These are phyloP conservation scores for Sporothrix phasma DNA, from an alignment of 2,329 filamentous ascomycete species.

Conservation along the genomic window DNA sequence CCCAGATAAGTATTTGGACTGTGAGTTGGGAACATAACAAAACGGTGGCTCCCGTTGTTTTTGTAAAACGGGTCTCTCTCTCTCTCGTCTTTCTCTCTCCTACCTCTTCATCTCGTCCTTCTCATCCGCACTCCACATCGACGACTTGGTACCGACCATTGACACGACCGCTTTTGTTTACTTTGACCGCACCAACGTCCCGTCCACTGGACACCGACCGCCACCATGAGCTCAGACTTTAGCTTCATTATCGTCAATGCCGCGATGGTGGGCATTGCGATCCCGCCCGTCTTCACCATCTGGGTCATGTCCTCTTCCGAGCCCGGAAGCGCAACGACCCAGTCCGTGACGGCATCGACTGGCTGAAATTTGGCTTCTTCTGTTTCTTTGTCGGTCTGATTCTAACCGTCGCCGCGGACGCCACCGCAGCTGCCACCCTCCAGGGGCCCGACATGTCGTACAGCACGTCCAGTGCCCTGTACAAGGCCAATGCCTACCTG, in stretches of 20 bases:
- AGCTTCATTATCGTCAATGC: background rate
- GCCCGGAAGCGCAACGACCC: conserved; percentile 20
- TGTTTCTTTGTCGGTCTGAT: conserved; percentile 17
- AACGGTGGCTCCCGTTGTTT: no score
- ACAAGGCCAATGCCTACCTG: conserved; percentile 8
- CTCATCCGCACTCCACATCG: no score
- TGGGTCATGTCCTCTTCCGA: conserved; percentile 18
- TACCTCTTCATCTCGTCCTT: no score
- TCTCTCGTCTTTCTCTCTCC: no score
- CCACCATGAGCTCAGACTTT: background rate
- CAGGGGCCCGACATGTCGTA: background rate
- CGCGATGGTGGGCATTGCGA: conserved; percentile 15
- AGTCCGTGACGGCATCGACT: conserved; percentile 18
- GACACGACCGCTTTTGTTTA: no score
- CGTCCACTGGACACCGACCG: background rate
- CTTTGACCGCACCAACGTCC: no score
- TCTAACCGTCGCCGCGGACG: background rate
- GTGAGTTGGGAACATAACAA: no score
- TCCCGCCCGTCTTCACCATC: conserved; percentile 19
- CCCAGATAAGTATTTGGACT: no score
- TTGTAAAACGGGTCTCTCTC: no score
- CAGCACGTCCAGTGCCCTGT: background rate
- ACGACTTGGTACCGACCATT: no score
- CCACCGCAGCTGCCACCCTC: background rate
- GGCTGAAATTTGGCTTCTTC: conserved; percentile 19